Percentiles rank a stretch among this genome's conserved stretches.
These are phyloP conservation scores for Colletotrichum tropicale DNA, from an alignment of 2,329 filamentous ascomycete genomes.

Conservation along the genomic window DNA sequence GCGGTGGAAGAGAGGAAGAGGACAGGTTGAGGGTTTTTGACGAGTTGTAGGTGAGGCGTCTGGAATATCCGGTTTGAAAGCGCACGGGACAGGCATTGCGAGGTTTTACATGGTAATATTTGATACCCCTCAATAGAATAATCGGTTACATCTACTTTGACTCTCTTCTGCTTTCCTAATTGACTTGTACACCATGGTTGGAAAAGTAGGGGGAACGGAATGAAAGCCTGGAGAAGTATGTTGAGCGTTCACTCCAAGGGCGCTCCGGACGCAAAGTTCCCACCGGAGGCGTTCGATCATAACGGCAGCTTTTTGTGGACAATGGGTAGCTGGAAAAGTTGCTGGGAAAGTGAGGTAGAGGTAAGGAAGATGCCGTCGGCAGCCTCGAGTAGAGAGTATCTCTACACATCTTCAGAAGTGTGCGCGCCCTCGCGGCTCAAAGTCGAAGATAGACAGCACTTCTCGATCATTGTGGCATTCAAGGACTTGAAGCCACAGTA, in stretches of 20 bases:
- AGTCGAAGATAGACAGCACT: not conserved
- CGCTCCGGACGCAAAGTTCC: not conserved
- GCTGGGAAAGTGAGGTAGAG: not conserved
- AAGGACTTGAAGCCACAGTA: not conserved
- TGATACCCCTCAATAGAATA: slow-evolving; percentile 5
- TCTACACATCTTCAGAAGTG: not conserved
- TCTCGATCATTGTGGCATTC: not conserved
- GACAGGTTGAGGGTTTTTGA: slow-evolving; percentile 50
- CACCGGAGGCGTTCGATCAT: not conserved
- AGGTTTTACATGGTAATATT: not conserved
- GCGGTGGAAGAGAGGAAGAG: slow-evolving; percentile 27
- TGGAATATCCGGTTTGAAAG: not conserved
- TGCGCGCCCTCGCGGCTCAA: not conserved
- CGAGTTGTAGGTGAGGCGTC: slow-evolving; percentile 41
- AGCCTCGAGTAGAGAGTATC: not conserved
- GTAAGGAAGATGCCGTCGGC: not conserved
- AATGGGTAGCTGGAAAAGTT: not conserved
- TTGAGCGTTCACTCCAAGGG: not conserved
- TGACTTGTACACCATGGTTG: not conserved
- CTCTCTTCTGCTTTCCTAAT: not conserved
- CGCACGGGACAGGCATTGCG: not conserved
- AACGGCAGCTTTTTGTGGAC: not conserved
- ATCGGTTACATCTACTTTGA: not conserved
- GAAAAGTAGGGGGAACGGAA: not conserved
- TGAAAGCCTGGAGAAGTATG: not conserved